Conservation (phyloP, 306 rosid genomes). For the Cucurbita maxima region DNA sequence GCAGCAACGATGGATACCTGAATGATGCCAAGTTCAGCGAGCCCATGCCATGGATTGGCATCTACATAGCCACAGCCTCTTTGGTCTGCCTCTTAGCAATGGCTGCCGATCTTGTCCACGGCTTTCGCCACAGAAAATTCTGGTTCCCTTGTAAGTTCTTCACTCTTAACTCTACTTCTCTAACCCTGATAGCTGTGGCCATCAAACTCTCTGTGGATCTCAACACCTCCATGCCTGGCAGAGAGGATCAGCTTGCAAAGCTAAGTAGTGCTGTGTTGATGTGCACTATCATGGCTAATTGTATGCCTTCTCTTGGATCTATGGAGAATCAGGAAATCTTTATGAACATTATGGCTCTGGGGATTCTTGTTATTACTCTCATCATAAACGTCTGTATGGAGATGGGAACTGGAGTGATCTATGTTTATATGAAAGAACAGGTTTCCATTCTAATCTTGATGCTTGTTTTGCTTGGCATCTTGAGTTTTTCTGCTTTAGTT, state of each 20-base stretch:
- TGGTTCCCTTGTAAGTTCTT: constrained; percentile 75
- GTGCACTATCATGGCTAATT: constrained; percentile 56
- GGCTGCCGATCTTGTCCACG: constrained; percentile 43
- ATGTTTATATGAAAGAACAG: constrained; percentile 57
- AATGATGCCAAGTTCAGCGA: constrained; percentile 48
- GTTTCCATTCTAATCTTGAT: constrained; percentile 35
- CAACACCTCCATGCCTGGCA: constrained; percentile 70
- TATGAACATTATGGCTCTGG: constrained; percentile 60
- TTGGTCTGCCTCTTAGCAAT: constrained; percentile 38
- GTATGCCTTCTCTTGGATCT: constrained; percentile 77
- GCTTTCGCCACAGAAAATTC: constrained; percentile 35
- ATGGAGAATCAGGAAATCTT: constrained; percentile 45
- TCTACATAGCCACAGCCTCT: constrained; percentile 71
- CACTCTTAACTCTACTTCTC: constrained; percentile 65
- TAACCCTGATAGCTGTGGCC: constrained; percentile 53
- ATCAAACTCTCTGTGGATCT: constrained; percentile 60
- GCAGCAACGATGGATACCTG: constrained; percentile 34
- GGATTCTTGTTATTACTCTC: constrained; percentile 57
- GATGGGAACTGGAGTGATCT: constrained; percentile 70
- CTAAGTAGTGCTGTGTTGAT: constrained; percentile 58
- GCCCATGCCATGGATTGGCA: constrained; percentile 91
- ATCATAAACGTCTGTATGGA: constrained; percentile 64
- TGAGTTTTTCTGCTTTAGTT: constrained; percentile 37
- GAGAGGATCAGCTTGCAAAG: constrained; percentile 62
- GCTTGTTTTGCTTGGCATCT: constrained; percentile 45